Base-by-base conservation (phyloP, 2,329 filamentous ascomycete species). In the Calonectria crousiana region DNA sequence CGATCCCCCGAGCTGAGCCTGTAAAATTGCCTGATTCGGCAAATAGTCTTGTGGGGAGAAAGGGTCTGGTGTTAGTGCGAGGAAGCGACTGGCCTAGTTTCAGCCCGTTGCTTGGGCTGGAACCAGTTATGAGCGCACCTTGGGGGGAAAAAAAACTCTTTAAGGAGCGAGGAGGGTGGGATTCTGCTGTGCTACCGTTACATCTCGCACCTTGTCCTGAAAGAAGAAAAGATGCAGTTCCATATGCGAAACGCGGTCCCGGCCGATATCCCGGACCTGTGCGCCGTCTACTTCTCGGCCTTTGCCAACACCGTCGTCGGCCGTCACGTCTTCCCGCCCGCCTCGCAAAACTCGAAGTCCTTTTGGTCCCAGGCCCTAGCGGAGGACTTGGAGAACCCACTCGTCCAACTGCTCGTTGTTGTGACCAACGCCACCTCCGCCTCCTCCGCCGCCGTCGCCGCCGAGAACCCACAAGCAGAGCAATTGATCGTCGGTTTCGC, bases 401-500 rank as follows among this genome's bases (percentile, higher is more conserved):
- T 82, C 34, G 82, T 83, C 4, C 83, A 85, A 30, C 82, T 87
- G 28, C 75, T 88, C 6, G 85, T 88, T 8, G 85, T 87, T 34
- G 79, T 88, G 10, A 82, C 83, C 6, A 58, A 71, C 6, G 85
- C 87, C 62, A 52, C 41, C 20, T 85, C 87, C 64, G 49, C 36
- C 36, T 38, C 38, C 38, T 41, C 38, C 38, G 14, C 14, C 38
- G 18, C 38, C 16, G 14, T 16, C 38, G 1, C 82, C 0, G 65
- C 74, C n/a, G 69, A 77, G n/a, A 41, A 71, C 3, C 51, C 73
- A 4, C 66, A 74, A 0, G n/a, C 1, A 47, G 80, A 75, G 0
- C 76, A 79, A 1, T 72, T 89, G 2, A 78, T 89, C 30, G 78
- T 89, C 30, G 87, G 86, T 0, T 89, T 88, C 71, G 85, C 86